Conservation (phyloP, 352 stramenopile species). For the Bremia lactucae region DNA sequence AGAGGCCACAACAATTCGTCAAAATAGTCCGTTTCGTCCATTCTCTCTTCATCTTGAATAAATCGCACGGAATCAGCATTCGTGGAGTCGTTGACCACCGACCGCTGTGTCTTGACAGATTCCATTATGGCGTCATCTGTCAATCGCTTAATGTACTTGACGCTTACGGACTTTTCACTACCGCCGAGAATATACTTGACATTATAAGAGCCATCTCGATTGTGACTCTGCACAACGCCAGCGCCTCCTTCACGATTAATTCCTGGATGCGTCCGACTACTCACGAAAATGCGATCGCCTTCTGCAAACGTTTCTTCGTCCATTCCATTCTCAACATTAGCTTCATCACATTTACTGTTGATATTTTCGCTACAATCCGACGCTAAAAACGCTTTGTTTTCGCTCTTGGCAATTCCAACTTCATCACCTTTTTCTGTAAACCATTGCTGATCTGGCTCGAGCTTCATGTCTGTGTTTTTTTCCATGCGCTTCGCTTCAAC, state of each 20-base stretch:
- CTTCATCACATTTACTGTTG: constrained; percentile 1
- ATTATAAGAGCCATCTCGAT: constrained; percentile 64
- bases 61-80: constrained; percentile 12
- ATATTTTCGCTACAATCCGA: constrained; percentile 3
- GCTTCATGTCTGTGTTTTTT: constrained; percentile 1
- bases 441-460: constrained; percentile 21
- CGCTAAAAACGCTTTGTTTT: constrained; percentile 1
- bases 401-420: constrained; percentile 8
- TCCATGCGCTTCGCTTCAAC: neutral
- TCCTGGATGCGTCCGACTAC: constrained; percentile 53
- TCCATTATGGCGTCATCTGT: constrained; percentile 68
- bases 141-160: constrained; percentile 47
- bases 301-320: constrained; percentile 38
- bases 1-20: constrained; percentile 74
- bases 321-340: constrained; percentile 20
- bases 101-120: constrained; percentile 48
- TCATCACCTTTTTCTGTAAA: constrained; percentile 22
- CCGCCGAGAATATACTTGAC: constrained; percentile 81
- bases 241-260: constrained; percentile 74
- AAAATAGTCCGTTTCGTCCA: constrained; percentile 64
- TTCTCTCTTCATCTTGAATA: constrained; percentile 27
- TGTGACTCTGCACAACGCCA: constrained; percentile 32
- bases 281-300: constrained; percentile 66
- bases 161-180: constrained; percentile 51
- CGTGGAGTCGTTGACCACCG: constrained; percentile 14